A percentile compares a stretch with the other conserved stretches of the same genome.
phyloP scores from a whole-genome alignment of 2,329 filamentous ascomycete species.

The Cryphonectria naterciae region DNA sequence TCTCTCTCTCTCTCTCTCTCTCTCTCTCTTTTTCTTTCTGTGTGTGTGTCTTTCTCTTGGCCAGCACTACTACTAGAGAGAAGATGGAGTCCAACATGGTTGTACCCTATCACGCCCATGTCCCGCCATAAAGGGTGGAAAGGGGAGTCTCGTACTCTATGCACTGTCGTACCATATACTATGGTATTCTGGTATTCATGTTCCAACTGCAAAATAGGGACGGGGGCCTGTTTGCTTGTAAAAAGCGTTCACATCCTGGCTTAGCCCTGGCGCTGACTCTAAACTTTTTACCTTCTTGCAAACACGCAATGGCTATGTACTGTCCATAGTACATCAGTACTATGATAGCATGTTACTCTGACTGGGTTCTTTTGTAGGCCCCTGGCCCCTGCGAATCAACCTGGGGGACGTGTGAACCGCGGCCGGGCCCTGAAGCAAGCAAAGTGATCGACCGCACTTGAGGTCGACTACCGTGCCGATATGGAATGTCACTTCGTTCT shows the following conservation, averaged over 20 bases:
- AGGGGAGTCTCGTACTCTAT: background rate
- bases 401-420: conserved; percentile 3
- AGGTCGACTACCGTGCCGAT: background rate
- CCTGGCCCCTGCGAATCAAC: conserved; percentile 5
- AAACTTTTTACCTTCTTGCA: background rate
- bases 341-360: background rate
- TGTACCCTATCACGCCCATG: no score
- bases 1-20: background rate
- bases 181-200: no score
- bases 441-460: background rate
- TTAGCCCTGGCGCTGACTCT: background rate
- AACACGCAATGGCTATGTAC: background rate
- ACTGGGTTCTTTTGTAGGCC: conserved; percentile 13
- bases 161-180: background rate
- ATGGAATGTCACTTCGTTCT: background rate
- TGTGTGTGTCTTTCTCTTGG: background rate
- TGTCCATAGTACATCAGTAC: background rate
- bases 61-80: background rate
- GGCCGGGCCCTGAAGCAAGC: background rate
- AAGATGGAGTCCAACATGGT: background rate
- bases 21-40: background rate
- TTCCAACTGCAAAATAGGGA: no score
- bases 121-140: background rate
- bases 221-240: no score
- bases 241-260: background rate